A percentile compares a stretch with the other conserved stretches of the same genome.
These are phyloP conservation scores for Plasmodium inui DNA, from an alignment of 169 alveolate genomes.

Conservation along the genomic window DNA sequence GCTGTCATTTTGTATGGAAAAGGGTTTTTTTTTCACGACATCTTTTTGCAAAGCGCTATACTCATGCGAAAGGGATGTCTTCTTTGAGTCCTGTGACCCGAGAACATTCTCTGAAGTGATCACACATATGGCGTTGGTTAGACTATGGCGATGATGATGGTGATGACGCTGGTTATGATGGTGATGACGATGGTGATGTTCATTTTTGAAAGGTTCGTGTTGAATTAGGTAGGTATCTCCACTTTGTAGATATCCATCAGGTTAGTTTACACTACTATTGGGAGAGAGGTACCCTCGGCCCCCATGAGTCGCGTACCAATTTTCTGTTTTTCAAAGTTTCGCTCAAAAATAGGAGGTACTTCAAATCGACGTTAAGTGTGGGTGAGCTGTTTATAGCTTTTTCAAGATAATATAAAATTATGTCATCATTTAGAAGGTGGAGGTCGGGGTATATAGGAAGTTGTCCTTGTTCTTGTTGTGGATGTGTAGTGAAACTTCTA, in stretches of 20 bases:
- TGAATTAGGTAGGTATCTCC: neutral
- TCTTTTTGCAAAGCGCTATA: neutral
- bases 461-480: neutral
- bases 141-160: neutral
- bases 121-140: neutral
- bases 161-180: neutral
- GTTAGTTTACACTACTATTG: neutral
- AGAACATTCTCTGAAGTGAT: neutral
- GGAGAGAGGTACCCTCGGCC: neutral
- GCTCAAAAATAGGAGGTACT: slow-evolving; percentile 22
- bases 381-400: slow-evolving; percentile 46
- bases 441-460: neutral
- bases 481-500: neutral
- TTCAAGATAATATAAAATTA: slow-evolving; percentile 11
- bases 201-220: neutral
- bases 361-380: slow-evolving; percentile 56
- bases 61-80: neutral
- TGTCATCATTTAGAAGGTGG: neutral
- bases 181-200: neutral
- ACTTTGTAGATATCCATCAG: neutral
- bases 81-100: neutral
- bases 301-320: neutral
- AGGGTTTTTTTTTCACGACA: neutral
- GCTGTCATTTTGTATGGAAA: neutral
- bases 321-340: slow-evolving; percentile 5